A percentile compares a stretch with the other conserved stretches of the same genome.
These are phyloP conservation scores for Chloranthus sessilifolius DNA, from an alignment of 164 flowering plant species.

Conservation along the genomic window DNA sequence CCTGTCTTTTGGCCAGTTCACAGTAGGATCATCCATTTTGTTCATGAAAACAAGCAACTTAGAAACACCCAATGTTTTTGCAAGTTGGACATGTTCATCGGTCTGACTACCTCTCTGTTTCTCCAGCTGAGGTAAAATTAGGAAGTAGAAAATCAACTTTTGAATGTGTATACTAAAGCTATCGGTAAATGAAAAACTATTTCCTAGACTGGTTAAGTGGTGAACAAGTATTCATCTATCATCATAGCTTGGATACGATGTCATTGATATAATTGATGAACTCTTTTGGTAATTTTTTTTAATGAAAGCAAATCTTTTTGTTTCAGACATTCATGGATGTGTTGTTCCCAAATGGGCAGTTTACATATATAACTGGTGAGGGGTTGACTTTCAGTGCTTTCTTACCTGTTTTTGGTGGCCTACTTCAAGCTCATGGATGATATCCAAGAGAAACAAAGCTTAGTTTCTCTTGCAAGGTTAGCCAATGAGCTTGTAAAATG, in stretches of 20 bases:
- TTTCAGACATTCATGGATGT: conserved; percentile 90
- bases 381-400: conserved; percentile 86
- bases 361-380: conserved; percentile 94
- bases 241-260: no score
- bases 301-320: no score
- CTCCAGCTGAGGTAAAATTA: no score
- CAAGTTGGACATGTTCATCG: conserved; percentile 81
- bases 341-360: conserved; percentile 96
- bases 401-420: conserved; percentile 79
- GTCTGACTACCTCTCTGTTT: conserved; percentile 87
- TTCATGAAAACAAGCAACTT: conserved; percentile 72
- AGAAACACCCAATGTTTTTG: conserved; percentile 77
- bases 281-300: no score
- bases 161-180: no score
- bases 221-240: no score
- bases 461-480: conserved; percentile 90
- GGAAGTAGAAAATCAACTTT: no score
- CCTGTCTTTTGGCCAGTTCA: conserved; percentile 76
- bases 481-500: no score
- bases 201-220: no score
- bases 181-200: no score
- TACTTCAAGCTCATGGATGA: conserved; percentile 96
- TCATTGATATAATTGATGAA: no score
- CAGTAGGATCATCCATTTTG: conserved; percentile 89
- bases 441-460: conserved; percentile 88